These are phyloP conservation scores for Fennellomyces sp. DNA, from an alignment of 371 early-diverging fungal genomes.

Conservation along the genomic window DNA sequence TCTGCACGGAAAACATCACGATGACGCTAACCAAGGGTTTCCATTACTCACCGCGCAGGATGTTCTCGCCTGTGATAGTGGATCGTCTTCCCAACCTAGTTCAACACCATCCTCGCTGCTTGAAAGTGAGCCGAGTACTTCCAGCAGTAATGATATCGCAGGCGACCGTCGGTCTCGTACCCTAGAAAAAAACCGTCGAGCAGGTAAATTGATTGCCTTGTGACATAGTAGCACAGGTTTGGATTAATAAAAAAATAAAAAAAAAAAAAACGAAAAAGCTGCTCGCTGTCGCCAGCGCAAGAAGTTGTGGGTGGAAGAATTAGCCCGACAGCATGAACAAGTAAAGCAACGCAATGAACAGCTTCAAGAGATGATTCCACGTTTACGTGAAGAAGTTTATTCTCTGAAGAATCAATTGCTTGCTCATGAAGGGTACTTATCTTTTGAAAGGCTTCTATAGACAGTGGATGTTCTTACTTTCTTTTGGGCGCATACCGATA, in stretches of 20 bases:
- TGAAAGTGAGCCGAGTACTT: not conserved
- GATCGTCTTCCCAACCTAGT: not conserved
- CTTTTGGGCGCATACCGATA: too few species aligned
- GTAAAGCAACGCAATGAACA: not conserved
- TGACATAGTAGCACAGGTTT: not conserved
- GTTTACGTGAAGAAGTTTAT: not conserved
- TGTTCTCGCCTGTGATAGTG: not conserved
- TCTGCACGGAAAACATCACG: not conserved
- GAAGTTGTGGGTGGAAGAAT: conserved; percentile 13
- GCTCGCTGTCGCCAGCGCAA: conserved; percentile 15
- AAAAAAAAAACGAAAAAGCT: not conserved
- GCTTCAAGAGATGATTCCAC: not conserved
- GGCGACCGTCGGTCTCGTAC: not conserved
- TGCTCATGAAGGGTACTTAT: conserved; percentile 4
- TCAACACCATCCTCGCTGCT: not conserved
- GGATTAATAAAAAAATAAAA: not conserved
- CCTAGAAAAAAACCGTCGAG: conserved; percentile 14
- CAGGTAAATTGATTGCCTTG: conserved; percentile 2
- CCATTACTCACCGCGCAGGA: not conserved
- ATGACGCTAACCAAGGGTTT: not conserved
- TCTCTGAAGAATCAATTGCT: not conserved
- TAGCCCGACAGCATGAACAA: not conserved
- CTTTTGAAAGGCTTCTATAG: too few species aligned
- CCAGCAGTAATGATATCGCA: not conserved
- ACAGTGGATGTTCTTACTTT: too few species aligned